Percentiles rank a stretch among this genome's conserved stretches.
Evolutionary conservation across 2,329 filamentous ascomycete genomes (phyloP).

Genomic region (Cercospora nicotianae): DNA sequence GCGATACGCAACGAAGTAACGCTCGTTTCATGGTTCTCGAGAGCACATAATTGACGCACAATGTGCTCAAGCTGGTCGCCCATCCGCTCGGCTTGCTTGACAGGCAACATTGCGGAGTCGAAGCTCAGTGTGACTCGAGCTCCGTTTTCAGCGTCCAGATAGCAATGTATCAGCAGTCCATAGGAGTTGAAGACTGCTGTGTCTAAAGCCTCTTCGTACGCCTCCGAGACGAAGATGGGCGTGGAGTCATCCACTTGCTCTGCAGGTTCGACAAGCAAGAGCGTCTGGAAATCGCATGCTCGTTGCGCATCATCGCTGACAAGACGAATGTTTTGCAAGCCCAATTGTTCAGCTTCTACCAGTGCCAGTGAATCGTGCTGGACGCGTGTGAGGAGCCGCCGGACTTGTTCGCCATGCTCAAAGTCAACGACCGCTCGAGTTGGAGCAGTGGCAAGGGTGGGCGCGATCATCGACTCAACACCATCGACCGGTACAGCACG

Average conservation of each 20-base stretch:
- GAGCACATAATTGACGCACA: neutral
- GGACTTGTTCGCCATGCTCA: neutral
- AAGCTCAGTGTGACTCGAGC: constrained; percentile 3
- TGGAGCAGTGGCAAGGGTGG: constrained; percentile 21
- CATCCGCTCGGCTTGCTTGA: neutral
- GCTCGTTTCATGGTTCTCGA: neutral
- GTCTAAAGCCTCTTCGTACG: neutral
- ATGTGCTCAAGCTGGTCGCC: constrained; percentile 2
- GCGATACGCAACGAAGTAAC: neutral
- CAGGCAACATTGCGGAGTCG: neutral
- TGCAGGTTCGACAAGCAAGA: constrained; percentile 48
- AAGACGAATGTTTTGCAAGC: constrained; percentile 3
- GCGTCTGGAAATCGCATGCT: constrained; percentile 59
- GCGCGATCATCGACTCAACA: constrained; percentile 21
- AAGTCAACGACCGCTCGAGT: neutral
- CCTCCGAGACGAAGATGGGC: neutral
- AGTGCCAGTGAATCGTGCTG: constrained; percentile 17
- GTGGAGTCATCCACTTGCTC: neutral
- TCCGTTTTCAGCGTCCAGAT: neutral
- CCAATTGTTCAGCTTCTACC: constrained; percentile 17
- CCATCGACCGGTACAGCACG: constrained; percentile 28
- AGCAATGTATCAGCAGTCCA: neutral
- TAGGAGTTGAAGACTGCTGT: constrained; percentile 7
- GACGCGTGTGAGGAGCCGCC: constrained; percentile 1
- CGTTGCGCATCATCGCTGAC: constrained; percentile 5